These are phyloP conservation scores for Telopea speciosissima DNA, from an alignment of 177 flowering plant species.

Conservation along the genomic window DNA sequence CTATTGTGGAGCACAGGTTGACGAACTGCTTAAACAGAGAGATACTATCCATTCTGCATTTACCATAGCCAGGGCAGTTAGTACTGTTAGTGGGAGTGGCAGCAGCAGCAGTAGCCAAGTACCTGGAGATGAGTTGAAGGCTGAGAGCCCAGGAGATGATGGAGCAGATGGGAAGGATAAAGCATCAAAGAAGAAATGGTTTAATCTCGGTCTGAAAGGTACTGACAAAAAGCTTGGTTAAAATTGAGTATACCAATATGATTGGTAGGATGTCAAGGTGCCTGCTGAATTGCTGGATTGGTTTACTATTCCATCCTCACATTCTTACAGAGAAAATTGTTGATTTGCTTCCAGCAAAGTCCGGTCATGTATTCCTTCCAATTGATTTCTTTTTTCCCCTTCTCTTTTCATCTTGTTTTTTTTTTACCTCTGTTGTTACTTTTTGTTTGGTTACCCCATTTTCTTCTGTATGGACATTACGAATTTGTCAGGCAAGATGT, in stretches of 20 bases:
- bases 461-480: background rate
- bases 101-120: conserved; percentile 34
- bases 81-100: conserved; percentile 36
- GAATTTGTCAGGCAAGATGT: conserved; percentile 3
- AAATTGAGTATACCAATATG: conserved; percentile 21
- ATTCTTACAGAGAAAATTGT: conserved; percentile 1
- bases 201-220: conserved; percentile 68
- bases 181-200: conserved; percentile 78
- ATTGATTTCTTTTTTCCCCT: conserved; percentile 6
- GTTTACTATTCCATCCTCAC: background rate
- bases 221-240: conserved; percentile 65
- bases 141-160: conserved; percentile 59
- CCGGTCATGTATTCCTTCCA: conserved; percentile 13
- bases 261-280: background rate
- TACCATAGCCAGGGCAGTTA: conserved; percentile 36
- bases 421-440: too few relatives aligned
- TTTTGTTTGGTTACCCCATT: background rate
- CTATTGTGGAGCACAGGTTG: conserved; percentile 21
- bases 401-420: background rate
- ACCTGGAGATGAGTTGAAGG: conserved; percentile 47
- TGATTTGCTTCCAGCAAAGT: conserved; percentile 6
- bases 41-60: conserved; percentile 76
- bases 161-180: conserved; percentile 74
- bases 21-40: conserved; percentile 61
- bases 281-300: background rate